Base-by-base conservation (phyloP, 257 asterid genomes). In the Solanum appendiculatum region DNA sequence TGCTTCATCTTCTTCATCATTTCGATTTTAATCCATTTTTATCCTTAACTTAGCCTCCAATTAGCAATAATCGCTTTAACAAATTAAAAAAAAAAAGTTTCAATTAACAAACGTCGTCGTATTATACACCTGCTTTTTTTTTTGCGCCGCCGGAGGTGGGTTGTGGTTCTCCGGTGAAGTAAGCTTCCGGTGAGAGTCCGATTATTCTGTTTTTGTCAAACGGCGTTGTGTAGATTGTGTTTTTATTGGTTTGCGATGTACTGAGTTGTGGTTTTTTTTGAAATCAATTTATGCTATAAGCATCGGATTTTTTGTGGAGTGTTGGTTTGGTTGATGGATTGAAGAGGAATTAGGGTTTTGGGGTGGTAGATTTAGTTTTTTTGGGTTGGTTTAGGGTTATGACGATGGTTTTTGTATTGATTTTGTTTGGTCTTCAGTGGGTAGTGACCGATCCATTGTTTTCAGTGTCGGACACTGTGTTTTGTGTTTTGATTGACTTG, bases 361-460 rank as follows among this genome's bases (percentile, higher is more conserved):
- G 27, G 73, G 27, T 25, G 25, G 82, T 70, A 86, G 69, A 70
- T 72, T 75, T 72, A 29, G 51, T 56, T 86, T 48, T 42, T 56
- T 7, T 16, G 80, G 82, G 58, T 5, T 85, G 33, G 23, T 85
- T 86, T 70, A 72, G 87, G 87, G 83, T 36, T 86, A 39, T 48
- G 29, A 27, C 33, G 60, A 86, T 51, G 87, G 73, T 51, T 86
- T 23, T 86, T 72, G 72, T 33, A 58, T 46, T 58, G 87, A 86
- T 86, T 70, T 73, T 54, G 54, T 23, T 86, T 58, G 84, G 82
- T 54, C 29, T 72, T 86, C 39, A 86, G 74, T 72, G 56, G 21
- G 73, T 54, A 60, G 82, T 86, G 37, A 72, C 84, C 74, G 87
- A 86, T 86, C 84, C 87, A 86, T 86, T 86, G 74, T 33, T 72